Conservation (phyloP, 177 flowering plant species). For the Vitis hybrid region DNA sequence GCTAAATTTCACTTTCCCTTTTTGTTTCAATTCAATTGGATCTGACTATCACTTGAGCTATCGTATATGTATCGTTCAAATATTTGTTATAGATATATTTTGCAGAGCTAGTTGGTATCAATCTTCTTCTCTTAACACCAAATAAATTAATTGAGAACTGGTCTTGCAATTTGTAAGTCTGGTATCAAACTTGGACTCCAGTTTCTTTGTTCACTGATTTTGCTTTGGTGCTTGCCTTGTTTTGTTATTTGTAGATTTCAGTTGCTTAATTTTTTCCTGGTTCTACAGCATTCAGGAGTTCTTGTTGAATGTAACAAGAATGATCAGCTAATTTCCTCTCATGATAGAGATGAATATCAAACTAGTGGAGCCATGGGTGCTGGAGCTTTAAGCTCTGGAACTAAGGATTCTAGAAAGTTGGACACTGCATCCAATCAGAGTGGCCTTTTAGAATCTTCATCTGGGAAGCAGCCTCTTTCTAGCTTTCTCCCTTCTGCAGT, state of each 20-base stretch:
- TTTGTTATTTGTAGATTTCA: not conserved
- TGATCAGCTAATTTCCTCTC: slow-evolving; percentile 51
- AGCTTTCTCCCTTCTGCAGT: slow-evolving; percentile 29
- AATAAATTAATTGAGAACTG: too few species aligned
- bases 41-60: too few species aligned
- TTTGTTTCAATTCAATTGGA: too few species aligned
- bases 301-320: slow-evolving; percentile 56
- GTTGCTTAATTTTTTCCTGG: slow-evolving; percentile 7
- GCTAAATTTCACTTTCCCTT: too few species aligned
- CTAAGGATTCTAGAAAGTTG: slow-evolving; percentile 21
- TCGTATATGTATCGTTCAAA: too few species aligned
- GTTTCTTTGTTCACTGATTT: too few species aligned
- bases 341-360: slow-evolving; percentile 41
- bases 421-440: slow-evolving; percentile 29
- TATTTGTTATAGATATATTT: too few species aligned
- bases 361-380: slow-evolving; percentile 25
- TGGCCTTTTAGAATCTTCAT: slow-evolving; percentile 28
- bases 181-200: too few species aligned
- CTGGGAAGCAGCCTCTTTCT: slow-evolving; percentile 27
- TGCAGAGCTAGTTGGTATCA: too few species aligned
- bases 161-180: too few species aligned
- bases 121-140: not conserved
- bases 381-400: slow-evolving; percentile 32
- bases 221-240: not conserved
- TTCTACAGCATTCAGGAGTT: slow-evolving; percentile 34